Conservation (phyloP, 2,329 filamentous ascomycete genomes). For the Xylaria sp. region DNA sequence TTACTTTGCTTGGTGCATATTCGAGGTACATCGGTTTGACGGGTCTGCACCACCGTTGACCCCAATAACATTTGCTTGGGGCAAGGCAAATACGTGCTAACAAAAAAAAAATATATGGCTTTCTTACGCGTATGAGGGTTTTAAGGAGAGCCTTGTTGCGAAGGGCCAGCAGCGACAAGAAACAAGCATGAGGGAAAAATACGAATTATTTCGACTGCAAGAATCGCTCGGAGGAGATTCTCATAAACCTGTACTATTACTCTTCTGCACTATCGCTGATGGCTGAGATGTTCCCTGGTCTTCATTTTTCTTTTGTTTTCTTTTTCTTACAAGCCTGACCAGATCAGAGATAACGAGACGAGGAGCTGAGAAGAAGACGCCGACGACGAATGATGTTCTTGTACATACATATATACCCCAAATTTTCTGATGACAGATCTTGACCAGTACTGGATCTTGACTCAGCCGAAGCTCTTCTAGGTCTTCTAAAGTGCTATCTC, state of each 20-base stretch:
- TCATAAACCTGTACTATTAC: constrained; percentile 30
- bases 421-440: constrained; percentile 18
- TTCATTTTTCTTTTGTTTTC: no score
- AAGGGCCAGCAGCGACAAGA: not conserved
- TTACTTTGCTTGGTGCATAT: not conserved
- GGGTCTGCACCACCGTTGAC: no score
- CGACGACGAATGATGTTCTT: constrained; percentile 28
- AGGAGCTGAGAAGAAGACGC: constrained; percentile 5
- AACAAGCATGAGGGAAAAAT: constrained; percentile 6
- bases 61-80: no score
- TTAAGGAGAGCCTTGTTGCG: not conserved
- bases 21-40: no score
- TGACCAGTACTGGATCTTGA: no score
- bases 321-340: constrained; percentile 8
- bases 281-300: constrained; percentile 14
- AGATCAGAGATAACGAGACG: constrained; percentile 6
- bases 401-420: constrained; percentile 21
- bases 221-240: constrained; percentile 13
- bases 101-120: constrained; percentile 8
- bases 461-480: constrained; percentile 8
- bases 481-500: not conserved
- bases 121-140: constrained; percentile 6
- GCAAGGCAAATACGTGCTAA: no score
- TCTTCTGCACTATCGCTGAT: constrained; percentile 35
- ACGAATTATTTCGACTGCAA: constrained; percentile 19